Conservation (phyloP, 768 basidiomycete genomes). For the Boletus rubroflammeus region DNA sequence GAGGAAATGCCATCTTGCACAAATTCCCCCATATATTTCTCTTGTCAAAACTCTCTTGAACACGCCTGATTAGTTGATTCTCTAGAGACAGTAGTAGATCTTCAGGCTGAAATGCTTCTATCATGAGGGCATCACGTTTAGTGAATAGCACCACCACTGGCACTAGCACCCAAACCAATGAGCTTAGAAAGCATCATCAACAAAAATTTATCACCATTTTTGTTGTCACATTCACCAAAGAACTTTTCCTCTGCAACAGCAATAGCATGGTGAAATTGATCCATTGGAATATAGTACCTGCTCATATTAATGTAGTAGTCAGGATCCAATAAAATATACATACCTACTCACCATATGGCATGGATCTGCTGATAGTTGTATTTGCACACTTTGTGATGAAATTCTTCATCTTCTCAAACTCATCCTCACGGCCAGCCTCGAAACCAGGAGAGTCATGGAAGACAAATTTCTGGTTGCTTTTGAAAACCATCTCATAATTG, state of each 20-base stretch:
- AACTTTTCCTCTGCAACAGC: background rate
- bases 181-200: background rate
- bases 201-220: no score
- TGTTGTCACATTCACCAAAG: no score
- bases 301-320: no score
- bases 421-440: background rate
- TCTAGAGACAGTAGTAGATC: background rate
- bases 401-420: background rate
- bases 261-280: background rate
- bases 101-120: background rate
- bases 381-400: background rate
- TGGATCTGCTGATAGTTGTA: background rate
- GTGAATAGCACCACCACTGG: background rate
- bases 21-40: no score
- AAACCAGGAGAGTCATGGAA: no score
- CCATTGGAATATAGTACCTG: background rate
- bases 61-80: background rate
- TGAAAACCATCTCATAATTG: background rate
- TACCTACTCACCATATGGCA: background rate
- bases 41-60: background rate
- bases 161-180: background rate
- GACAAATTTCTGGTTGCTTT: background rate
- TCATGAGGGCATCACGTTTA: background rate
- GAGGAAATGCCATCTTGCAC: no score
- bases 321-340: no score